Evolutionary conservation across 2,329 filamentous ascomycete genomes (phyloP), one percentile per base, ranked within the genome.

Genomic region (Aspergillus sclerotialis): DNA sequence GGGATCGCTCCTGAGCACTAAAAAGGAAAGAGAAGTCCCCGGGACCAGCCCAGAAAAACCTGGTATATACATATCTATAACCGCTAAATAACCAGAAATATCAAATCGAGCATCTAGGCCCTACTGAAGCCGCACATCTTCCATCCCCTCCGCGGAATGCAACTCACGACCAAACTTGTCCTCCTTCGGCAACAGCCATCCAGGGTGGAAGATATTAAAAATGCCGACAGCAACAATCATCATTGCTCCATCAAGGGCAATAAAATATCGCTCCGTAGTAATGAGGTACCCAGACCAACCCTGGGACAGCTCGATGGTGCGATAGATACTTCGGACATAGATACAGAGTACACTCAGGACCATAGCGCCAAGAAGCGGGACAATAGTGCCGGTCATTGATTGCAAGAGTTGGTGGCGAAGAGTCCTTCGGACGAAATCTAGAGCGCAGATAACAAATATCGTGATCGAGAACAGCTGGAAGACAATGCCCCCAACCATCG

Each of bases 381-480:
- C 30, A 4, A 61, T 35, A 3, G 50, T 44, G 5, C 54, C 49
- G 5, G 37, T 48, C 35, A 54, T 36, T 7, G 40, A 34, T 28
- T 52, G 44, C 13, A 58, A 32, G 0, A 60, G 43, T 3, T 28
- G 41, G n/a, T 38, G 37, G 8, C 49, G 48, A 29, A 52, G 18
- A 3, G 56, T 50, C 8, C 67, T 60, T 5, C 56, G 50, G 14
- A 76, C 50, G 45, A 75, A 76, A 30, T 63, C 59, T 4, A 42
- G 55, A 3, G 75, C 66, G 25, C 70, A 57, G 44, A 51, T 39
- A 28, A 66, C 66, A 52, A 80, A 80, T 36, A 72, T 38, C 19
- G 68, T 61, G 36, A 80, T 68, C 4, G 72, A 70, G 36, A 65
- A 61, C 26, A 80, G 70, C 45, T 80, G 76, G 36, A 79, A 66